These are phyloP conservation scores for Yamadazyma sp. DNA, from an alignment of 805 yeast species.

Conservation along the genomic window DNA sequence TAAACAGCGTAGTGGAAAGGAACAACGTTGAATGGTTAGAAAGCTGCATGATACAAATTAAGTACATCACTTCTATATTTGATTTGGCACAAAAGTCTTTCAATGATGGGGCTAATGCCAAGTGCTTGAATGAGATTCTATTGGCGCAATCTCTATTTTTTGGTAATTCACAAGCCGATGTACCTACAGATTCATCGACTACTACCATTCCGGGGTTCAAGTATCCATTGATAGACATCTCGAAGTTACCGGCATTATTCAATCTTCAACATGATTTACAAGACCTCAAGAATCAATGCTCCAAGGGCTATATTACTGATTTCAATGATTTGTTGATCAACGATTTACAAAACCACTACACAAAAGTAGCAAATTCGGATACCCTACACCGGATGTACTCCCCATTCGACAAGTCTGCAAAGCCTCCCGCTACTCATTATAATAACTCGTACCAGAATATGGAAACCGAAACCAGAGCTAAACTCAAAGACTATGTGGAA, in stretches of 20 bases:
- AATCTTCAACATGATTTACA: constrained; percentile 53
- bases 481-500: constrained; percentile 48
- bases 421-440: constrained; percentile 17
- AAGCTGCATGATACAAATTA: constrained; percentile 55
- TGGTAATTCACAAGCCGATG: constrained; percentile 19
- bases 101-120: constrained; percentile 46
- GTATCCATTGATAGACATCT: constrained; percentile 41
- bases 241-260: constrained; percentile 49
- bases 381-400: constrained; percentile 51
- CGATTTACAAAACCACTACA: constrained; percentile 63
- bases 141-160: constrained; percentile 55
- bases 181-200: constrained; percentile 18
- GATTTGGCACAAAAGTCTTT: constrained; percentile 41
- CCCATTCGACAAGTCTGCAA: constrained; percentile 27
- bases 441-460: constrained; percentile 41
- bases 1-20: constrained; percentile 51
- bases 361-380: constrained; percentile 44
- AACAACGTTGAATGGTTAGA: constrained; percentile 64
- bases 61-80: constrained; percentile 31
- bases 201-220: constrained; percentile 21
- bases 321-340: constrained; percentile 55
- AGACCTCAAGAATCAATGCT: constrained; percentile 61
- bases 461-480: constrained; percentile 37
- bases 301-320: constrained; percentile 60
- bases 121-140: constrained; percentile 58